Conservation (phyloP, 805 yeast species). For the Candida gorgasii region DNA sequence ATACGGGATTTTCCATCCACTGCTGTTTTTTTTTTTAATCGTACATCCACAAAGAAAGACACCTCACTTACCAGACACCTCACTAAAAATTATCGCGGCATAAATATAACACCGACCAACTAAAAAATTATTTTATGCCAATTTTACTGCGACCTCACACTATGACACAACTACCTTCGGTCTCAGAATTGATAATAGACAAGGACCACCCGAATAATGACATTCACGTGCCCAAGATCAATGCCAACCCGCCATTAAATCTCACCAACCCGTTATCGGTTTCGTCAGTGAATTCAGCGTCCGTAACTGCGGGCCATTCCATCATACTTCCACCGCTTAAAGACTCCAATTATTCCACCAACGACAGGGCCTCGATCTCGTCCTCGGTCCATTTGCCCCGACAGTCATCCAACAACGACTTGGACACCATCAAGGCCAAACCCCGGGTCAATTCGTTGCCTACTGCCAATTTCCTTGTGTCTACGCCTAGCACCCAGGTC, state of each 20-base stretch:
- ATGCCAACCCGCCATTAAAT: background rate
- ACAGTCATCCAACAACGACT: background rate
- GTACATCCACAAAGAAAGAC: too few species aligned
- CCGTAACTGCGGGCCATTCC: background rate
- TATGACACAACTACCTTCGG: conserved; percentile 17
- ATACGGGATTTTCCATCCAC: too few species aligned
- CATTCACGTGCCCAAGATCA: conserved; percentile 2
- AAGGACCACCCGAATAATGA: background rate
- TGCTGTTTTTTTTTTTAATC: too few species aligned
- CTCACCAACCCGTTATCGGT: background rate
- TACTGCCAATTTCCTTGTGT: background rate
- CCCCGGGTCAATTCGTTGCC: conserved; percentile 7
- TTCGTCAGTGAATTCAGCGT: background rate
- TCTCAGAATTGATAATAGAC: conserved; percentile 13
- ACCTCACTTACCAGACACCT: background rate
- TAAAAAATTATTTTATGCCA: background rate
- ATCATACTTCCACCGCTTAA: conserved; percentile 6
- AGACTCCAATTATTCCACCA: conserved; percentile 13
- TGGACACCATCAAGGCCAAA: conserved; percentile 1
- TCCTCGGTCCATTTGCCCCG: conserved; percentile 9
- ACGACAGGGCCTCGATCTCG: conserved; percentile 9
- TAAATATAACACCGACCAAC: background rate
- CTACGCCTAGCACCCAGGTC: background rate
- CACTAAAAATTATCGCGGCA: background rate
- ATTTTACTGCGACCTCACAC: background rate